A percentile compares a stretch with the other conserved stretches of the same genome.
Evolutionary conservation across 2,329 filamentous ascomycete genomes (phyloP).

Genomic region (Microascus cirrosus): DNA sequence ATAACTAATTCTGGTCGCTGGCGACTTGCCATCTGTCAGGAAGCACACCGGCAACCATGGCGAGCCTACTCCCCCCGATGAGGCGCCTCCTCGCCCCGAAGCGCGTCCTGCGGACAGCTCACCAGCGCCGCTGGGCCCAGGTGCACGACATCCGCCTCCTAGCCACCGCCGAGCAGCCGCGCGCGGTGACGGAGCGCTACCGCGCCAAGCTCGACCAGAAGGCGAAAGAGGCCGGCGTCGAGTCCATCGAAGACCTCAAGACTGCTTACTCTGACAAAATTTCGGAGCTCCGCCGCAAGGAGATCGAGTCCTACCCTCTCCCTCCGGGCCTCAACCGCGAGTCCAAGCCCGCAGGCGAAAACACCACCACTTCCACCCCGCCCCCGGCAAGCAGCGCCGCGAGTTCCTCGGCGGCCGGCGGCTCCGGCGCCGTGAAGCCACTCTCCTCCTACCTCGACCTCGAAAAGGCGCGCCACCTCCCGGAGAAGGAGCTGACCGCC

Average conservation of each 20-base stretch:
- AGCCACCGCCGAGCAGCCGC: conserved; percentile 60
- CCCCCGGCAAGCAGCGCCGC: conserved; percentile 12
- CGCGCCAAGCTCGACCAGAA: conserved; percentile 73
- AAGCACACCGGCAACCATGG: background rate
- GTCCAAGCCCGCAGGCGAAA: conserved; percentile 9
- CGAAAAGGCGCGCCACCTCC: conserved; percentile 61
- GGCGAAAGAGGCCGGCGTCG: conserved; percentile 60
- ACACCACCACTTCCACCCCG: background rate
- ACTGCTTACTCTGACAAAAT: conserved; percentile 82
- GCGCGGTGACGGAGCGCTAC: conserved; percentile 73
- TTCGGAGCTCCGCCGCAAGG: conserved; percentile 54
- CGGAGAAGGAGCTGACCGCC: conserved; percentile 70
- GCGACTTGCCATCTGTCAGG: background rate
- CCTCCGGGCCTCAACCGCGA: conserved; percentile 1
- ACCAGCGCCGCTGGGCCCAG: conserved; percentile 77
- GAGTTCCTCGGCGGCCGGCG: conserved; percentile 19
- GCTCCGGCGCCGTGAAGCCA: conserved; percentile 25
- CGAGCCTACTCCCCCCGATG: conserved; percentile 2
- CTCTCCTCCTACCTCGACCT: conserved; percentile 58
- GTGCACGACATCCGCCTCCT: conserved; percentile 89
- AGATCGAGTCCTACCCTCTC: conserved; percentile 29
- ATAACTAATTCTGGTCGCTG: background rate
- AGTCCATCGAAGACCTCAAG: conserved; percentile 65
- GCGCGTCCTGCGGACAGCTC: background rate
- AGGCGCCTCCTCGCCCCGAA: conserved; percentile 5